These are phyloP conservation scores for Annulohypoxylon stygium DNA, from an alignment of 495 filamentous ascomycete genomes.

Conservation along the genomic window DNA sequence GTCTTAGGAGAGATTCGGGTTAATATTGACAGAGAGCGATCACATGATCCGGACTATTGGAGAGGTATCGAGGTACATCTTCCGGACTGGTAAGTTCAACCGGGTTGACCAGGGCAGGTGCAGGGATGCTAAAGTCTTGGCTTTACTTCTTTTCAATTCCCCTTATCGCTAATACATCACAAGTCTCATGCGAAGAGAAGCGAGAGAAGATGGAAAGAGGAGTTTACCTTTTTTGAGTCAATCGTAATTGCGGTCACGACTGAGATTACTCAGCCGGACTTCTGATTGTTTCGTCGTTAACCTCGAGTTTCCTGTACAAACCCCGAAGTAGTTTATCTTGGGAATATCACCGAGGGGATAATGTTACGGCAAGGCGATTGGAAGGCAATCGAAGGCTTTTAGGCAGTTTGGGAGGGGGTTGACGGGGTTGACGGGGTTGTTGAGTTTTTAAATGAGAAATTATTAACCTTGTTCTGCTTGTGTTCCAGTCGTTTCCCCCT, in stretches of 20 bases:
- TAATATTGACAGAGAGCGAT: constrained; percentile 9
- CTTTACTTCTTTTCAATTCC: constrained; percentile 27
- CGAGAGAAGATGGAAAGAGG: background rate
- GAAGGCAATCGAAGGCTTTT: constrained; percentile 22
- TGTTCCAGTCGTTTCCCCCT: background rate
- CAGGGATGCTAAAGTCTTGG: constrained; percentile 8
- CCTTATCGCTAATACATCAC: constrained; percentile 9
- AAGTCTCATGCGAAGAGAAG: background rate
- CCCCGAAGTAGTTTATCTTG: constrained; percentile 16
- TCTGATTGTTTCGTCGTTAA: background rate
- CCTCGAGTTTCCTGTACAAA: constrained; percentile 27
- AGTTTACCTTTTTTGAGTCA: constrained; percentile 19
- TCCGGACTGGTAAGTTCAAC: constrained; percentile 23
- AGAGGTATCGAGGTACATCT: constrained; percentile 19
- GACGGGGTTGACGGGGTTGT: constrained; percentile 13
- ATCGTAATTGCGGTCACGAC: constrained; percentile 16
- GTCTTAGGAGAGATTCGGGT: constrained; percentile 9
- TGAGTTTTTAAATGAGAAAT: constrained; percentile 32
- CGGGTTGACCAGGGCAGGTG: background rate
- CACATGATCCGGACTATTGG: constrained; percentile 21
- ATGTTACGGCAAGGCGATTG: background rate
- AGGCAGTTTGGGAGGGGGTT: constrained; percentile 39
- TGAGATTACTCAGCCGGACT: constrained; percentile 1
- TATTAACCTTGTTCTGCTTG: constrained; percentile 32
- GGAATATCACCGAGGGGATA: constrained; percentile 1